Base-by-base conservation (phyloP, 1,284 basidiomycete genomes). In the Cutaneotrichosporon dermatis region DNA sequence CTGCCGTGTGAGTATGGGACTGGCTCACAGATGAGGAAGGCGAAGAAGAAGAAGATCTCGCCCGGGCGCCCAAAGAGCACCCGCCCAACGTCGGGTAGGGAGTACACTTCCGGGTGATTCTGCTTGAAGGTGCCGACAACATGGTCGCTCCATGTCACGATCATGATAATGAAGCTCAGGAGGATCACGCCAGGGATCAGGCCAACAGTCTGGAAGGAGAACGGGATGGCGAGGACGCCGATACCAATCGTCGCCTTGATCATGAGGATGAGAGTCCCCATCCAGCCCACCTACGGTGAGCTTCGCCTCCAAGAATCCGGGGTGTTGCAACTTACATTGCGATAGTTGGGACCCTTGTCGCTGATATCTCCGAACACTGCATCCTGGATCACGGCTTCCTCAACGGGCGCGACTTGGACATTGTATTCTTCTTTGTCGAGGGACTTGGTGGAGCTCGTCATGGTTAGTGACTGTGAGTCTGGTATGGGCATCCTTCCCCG, bases 61-160 rank as follows among this genome's bases (percentile, higher is more conserved):
- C 62, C 62, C 25, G 58, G 3, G 9, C 53, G 48, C n/a, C 55
- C 55, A 39, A 44, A 55, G 13, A 65, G 43, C 11, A 57, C 57
- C 51, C 67, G 60, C 3, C 67, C 65, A 13, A 65, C 66, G 4
- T 69, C 73, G 34, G 68, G 67, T 33, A 69, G 65, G 35, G 64
- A 66, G 60, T 69, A 70, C 35, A 71, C 64, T 37, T 71, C 69
- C n/a, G 69, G 69, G 61, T 76, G 71, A 15, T 62, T 61, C 5
- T 62, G 43, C 64, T 73, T 72, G 69, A 78, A 76, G 3, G 58
- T 52, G 15, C 74, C 74, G 12, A 76, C 65, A 16, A 71, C 63
- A 45, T 64, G 63, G 56, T 69, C 70, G 33, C 60, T 49, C 48
- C 55, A 74, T 13, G 70, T 69, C 11, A 66, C 68, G 45, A 74